These are phyloP conservation scores for Capronia epimyces DNA, from an alignment of 2,329 filamentous ascomycete genomes.

Conservation along the genomic window DNA sequence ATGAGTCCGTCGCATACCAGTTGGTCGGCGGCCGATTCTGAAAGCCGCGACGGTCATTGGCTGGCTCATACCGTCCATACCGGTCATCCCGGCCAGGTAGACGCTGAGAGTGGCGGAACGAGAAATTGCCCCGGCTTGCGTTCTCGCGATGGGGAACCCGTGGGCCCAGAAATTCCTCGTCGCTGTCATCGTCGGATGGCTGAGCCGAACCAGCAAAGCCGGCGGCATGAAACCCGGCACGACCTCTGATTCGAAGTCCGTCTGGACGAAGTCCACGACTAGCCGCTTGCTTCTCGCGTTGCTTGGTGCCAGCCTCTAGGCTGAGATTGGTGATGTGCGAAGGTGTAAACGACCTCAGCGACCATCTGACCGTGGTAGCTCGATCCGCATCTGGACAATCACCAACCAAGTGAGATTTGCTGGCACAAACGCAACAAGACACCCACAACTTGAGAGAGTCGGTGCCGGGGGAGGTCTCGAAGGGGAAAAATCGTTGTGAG, in stretches of 20 bases:
- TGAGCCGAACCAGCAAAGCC: slow-evolving; percentile 1
- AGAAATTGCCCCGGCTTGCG: slow-evolving; percentile 8
- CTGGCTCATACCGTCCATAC: slow-evolving; percentile 12
- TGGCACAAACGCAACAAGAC: slow-evolving; percentile 42
- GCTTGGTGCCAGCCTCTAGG: slow-evolving; percentile 23
- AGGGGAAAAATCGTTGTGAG: slow-evolving; percentile 48
- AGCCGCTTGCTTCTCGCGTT: slow-evolving; percentile 25
- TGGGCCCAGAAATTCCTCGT: slow-evolving; percentile 31
- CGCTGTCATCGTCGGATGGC: slow-evolving; percentile 31
- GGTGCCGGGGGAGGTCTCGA: slow-evolving; percentile 22
- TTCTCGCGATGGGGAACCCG: slow-evolving; percentile 16
- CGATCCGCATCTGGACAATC: slow-evolving; percentile 39
- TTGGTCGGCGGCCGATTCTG: slow-evolving; percentile 9
- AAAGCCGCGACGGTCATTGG: neutral
- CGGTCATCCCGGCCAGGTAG: slow-evolving; percentile 1
- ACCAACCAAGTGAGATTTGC: slow-evolving; percentile 40
- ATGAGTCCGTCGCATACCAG: slow-evolving; percentile 26
- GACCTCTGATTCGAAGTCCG: slow-evolving; percentile 36
- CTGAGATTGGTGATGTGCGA: slow-evolving; percentile 39
- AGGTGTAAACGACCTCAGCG: slow-evolving; percentile 36
- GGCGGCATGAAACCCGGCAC: slow-evolving; percentile 33
- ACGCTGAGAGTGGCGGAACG: slow-evolving; percentile 9
- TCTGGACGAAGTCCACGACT: slow-evolving; percentile 25
- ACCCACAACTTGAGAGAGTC: slow-evolving; percentile 39
- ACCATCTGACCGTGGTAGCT: slow-evolving; percentile 36